Percentiles rank a stretch among this genome's conserved stretches.
These are phyloP conservation scores for Ammopiptanthus mongolicus DNA, from an alignment of 306 rosid species.

Conservation along the genomic window DNA sequence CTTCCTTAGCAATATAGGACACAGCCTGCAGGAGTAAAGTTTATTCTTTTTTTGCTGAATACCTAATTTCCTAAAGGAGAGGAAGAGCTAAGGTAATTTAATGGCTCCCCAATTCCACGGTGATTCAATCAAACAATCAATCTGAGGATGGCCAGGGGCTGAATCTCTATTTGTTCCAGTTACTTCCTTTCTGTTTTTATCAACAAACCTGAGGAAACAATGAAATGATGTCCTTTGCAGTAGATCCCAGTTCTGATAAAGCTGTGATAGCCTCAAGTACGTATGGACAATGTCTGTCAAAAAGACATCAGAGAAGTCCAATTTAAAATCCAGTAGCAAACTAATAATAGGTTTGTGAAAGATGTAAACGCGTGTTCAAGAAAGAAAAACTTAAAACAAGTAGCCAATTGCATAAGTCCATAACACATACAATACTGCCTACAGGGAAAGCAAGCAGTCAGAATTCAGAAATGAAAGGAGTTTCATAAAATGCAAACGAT, in stretches of 20 bases:
- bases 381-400: neutral
- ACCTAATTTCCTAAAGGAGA: neutral
- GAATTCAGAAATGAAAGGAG: conserved; percentile 13
- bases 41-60: neutral
- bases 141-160: neutral
- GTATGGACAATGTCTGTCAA: conserved; percentile 78
- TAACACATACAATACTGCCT: neutral
- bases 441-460: neutral
- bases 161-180: conserved; percentile 9
- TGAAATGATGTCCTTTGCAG: conserved; percentile 78
- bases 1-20: neutral
- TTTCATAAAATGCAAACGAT: too few relatives aligned
- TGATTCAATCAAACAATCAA: neutral
- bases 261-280: conserved; percentile 80
- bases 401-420: conserved; percentile 11
- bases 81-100: neutral
- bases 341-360: conserved; percentile 1
- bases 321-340: conserved; percentile 11
- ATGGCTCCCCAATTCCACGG: neutral
- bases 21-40: neutral
- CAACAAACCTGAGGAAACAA: conserved; percentile 89
- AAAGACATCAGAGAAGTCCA: conserved; percentile 23
- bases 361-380: neutral
- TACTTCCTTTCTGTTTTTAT: conserved; percentile 1
- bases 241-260: conserved; percentile 78